These are phyloP conservation scores for Cystofilobasidium ferigula DNA, from an alignment of 768 basidiomycete genomes.

Conservation along the genomic window DNA sequence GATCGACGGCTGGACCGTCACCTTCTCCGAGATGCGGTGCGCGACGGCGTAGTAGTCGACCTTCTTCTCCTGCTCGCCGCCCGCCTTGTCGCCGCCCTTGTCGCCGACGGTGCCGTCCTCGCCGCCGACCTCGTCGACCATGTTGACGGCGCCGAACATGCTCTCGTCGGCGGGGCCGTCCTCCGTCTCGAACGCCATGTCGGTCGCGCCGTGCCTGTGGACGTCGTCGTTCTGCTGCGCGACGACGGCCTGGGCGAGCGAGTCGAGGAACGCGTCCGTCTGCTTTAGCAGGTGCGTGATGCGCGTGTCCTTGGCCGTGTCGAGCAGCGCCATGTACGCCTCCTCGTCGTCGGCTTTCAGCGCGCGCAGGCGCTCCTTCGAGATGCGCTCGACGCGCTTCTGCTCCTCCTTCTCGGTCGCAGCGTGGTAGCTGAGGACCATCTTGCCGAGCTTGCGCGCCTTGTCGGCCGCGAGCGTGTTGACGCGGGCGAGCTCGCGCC, in stretches of 20 bases:
- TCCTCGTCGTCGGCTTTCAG: constrained; percentile 98
- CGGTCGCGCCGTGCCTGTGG: constrained; percentile 30
- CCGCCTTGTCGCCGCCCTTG: constrained; percentile 40
- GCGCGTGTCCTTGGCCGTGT: constrained; percentile 96
- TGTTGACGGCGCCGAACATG: constrained; percentile 42
- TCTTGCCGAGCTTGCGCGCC: constrained; percentile 59
- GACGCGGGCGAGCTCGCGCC: constrained; percentile 54
- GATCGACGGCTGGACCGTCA: constrained; percentile 43
- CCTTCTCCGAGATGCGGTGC: constrained; percentile 77
- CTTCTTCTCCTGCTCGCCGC: constrained; percentile 54
- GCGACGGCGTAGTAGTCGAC: constrained; percentile 95
- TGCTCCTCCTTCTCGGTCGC: constrained; percentile 96
- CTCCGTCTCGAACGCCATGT: constrained; percentile 36
- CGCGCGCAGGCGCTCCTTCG: constrained; percentile 95
- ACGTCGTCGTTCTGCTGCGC: constrained; percentile 72
- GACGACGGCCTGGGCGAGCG: constrained; percentile 81
- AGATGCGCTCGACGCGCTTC: constrained; percentile 86
- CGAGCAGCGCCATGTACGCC: constrained; percentile 97
- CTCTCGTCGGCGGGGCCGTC: constrained; percentile 26
- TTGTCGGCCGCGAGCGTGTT: constrained; percentile 42
- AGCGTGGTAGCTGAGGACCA: constrained; percentile 70
- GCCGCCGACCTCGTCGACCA: constrained; percentile 51
- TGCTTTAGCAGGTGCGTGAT: constrained; percentile 91
- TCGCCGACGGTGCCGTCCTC: constrained; percentile 52
- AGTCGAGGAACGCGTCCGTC: constrained; percentile 89